These are phyloP conservation scores for Termitomyces sp. DNA, from an alignment of 768 basidiomycete species.

Conservation along the genomic window DNA sequence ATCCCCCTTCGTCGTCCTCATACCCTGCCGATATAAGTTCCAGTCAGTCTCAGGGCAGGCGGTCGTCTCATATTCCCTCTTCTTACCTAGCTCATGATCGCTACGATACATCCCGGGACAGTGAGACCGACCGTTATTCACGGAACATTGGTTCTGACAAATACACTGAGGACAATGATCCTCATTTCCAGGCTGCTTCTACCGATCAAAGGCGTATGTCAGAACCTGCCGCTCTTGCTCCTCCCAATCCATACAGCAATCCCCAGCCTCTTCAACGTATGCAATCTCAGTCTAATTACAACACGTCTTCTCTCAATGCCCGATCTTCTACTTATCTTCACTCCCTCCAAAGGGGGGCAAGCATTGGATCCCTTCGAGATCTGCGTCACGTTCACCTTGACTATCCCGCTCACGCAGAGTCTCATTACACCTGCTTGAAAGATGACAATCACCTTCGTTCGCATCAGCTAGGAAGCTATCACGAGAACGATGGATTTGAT, in stretches of 20 bases:
- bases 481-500: slow-evolving; percentile 30
- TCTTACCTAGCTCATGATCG: slow-evolving; percentile 35
- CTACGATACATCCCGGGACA: slow-evolving; percentile 27
- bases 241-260: slow-evolving; percentile 33
- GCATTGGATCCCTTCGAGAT: slow-evolving; percentile 39
- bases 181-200: slow-evolving; percentile 28
- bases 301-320: slow-evolving; percentile 22
- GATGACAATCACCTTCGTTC: slow-evolving; percentile 23
- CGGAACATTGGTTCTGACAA: slow-evolving; percentile 27
- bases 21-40: slow-evolving; percentile 33
- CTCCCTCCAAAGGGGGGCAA: slow-evolving; percentile 40
- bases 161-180: slow-evolving; percentile 28
- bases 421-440: slow-evolving; percentile 29
- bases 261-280: slow-evolving; percentile 27
- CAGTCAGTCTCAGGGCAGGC: slow-evolving; percentile 39
- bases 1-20: slow-evolving; percentile 28
- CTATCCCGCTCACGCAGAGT: slow-evolving; percentile 23
- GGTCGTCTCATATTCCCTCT: slow-evolving; percentile 30
- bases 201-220: slow-evolving; percentile 66
- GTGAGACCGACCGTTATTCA: slow-evolving; percentile 33
- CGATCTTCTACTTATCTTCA: slow-evolving; percentile 31
- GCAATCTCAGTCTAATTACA: slow-evolving; percentile 36
- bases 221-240: slow-evolving; percentile 47
- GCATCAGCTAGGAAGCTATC: slow-evolving; percentile 26
- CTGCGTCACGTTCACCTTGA: slow-evolving; percentile 32